phyloP scores from a whole-genome alignment of 176 grass and related monocot genomes.

The Chrysopogon serrulatus region DNA sequence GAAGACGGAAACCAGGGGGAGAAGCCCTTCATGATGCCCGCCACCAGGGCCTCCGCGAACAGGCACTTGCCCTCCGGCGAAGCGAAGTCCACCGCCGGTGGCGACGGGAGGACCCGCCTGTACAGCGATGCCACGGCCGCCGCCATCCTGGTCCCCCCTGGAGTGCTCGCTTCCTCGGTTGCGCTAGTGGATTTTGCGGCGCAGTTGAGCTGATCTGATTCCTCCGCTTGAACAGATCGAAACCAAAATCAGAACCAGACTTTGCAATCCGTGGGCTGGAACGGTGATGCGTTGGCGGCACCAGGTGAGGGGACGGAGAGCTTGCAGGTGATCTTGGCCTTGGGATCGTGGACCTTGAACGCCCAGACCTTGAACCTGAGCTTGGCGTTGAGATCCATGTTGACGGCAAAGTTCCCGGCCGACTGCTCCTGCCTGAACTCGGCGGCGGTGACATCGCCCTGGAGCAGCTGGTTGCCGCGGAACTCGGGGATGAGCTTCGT shows the following conservation, averaged over 20 bases:
- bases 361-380: constrained; percentile 44
- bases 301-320: too few relatives aligned
- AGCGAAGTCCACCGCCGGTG: constrained; percentile 88
- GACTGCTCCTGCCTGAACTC: neutral
- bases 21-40: constrained; percentile 79
- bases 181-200: neutral
- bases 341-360: constrained; percentile 7
- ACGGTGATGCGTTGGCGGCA: neutral
- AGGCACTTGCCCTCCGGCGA: constrained; percentile 71
- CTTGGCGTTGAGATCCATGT: constrained; percentile 40
- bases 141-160: neutral
- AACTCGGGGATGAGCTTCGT: neutral
- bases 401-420: constrained; percentile 2
- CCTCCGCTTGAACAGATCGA: too few relatives aligned
- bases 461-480: constrained; percentile 23
- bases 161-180: neutral
- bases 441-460: neutral
- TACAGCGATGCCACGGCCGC: constrained; percentile 66
- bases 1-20: constrained; percentile 71
- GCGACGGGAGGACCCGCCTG: constrained; percentile 73
- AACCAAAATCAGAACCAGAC: constrained; percentile 32
- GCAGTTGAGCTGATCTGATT: neutral
- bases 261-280: constrained; percentile 34
- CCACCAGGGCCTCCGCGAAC: constrained; percentile 61
- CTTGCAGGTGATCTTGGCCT: constrained; percentile 24